Evolutionary conservation across 169 alveolate species (phyloP), one percentile per base, ranked within the genome.

Genomic region (Babesia ovis): DNA sequence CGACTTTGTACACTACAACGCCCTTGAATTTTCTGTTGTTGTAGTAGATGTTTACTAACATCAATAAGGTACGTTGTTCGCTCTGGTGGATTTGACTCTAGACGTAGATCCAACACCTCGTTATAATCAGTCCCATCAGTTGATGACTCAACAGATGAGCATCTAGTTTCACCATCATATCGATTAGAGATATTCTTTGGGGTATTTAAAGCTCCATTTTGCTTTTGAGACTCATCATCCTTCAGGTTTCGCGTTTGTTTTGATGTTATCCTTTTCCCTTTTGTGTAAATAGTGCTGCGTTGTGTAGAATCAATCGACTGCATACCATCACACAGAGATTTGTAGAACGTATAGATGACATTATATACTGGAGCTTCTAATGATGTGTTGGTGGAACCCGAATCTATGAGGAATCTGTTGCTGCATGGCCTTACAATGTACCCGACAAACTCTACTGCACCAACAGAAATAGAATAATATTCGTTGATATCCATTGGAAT

Each of bases 311-410:
- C 8, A 39, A 11, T 54, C 20, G 11, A n/a, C 34, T 57, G 11
- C 27, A 57, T 57, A 6, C 9, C 5, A 8, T 42, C n/a, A 9
- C 70, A 43, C 3, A 60, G 70, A 16, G 11, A 22, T 11, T 2
- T 60, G 46, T 72, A 79, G 34, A 48, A 39, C 5, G 18, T 41
- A 41, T 43, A 4, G 4, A 79, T 27, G n/a, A 48, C 29, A 0
- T 48, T 51, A 45, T 68, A 66, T 29, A 72, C 25, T 4, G 54
- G 42, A 0, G n/a, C 18, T 42, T 71, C 76, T 3, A 81, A 42
- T n/a, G 27, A 25, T 11, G 68, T 18, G 37, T 68, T 60, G 46
- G 89, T 81, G 32, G 85, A 48, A 0, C 89, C 89, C 9, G 89
- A 68, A 29, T 81, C 89, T 2, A 81, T 35, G 22, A 64, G 37